These are phyloP conservation scores for Hippophae gyantsensis DNA, from an alignment of 306 rosid genomes.

Conservation along the genomic window DNA sequence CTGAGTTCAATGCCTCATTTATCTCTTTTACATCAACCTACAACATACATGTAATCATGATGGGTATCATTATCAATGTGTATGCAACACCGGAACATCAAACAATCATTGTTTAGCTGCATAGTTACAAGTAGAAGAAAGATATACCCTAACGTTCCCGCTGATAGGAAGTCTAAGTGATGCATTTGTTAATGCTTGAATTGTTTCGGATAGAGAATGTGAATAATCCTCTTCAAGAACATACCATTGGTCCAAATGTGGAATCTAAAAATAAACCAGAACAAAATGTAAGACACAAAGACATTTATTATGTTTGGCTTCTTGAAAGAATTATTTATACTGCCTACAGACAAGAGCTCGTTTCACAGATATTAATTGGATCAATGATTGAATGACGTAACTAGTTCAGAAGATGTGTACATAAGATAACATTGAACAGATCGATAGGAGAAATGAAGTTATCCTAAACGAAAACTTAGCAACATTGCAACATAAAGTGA, in stretches of 20 bases:
- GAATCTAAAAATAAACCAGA: slow-evolving; percentile 40
- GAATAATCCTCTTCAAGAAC: slow-evolving; percentile 52
- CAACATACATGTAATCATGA: slow-evolving; percentile 11
- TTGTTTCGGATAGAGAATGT: slow-evolving; percentile 40
- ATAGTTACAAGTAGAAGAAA: slow-evolving; percentile 10
- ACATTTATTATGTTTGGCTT: neutral
- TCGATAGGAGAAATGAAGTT: too few relatives aligned
- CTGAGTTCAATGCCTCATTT: slow-evolving; percentile 56
- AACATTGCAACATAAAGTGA: too few relatives aligned
- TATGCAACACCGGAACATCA: slow-evolving; percentile 3
- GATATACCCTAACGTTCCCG: slow-evolving; percentile 52
- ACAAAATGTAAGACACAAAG: slow-evolving; percentile 15
- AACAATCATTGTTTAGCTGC: too few relatives aligned
- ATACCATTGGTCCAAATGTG: slow-evolving; percentile 69
- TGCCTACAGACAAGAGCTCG: too few relatives aligned
- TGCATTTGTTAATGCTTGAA: slow-evolving; percentile 58
- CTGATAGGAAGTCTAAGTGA: slow-evolving; percentile 60
- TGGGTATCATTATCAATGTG: neutral
- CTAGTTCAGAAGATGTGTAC: too few relatives aligned
- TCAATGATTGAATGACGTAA: too few relatives aligned
- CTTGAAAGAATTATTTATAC: too few relatives aligned
- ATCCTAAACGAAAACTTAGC: too few relatives aligned
- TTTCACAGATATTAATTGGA: too few relatives aligned
- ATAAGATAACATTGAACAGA: too few relatives aligned
- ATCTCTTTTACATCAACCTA: slow-evolving; percentile 60